These are phyloP conservation scores for Penicillium angulare DNA, from an alignment of 495 filamentous ascomycete species.

Conservation along the genomic window DNA sequence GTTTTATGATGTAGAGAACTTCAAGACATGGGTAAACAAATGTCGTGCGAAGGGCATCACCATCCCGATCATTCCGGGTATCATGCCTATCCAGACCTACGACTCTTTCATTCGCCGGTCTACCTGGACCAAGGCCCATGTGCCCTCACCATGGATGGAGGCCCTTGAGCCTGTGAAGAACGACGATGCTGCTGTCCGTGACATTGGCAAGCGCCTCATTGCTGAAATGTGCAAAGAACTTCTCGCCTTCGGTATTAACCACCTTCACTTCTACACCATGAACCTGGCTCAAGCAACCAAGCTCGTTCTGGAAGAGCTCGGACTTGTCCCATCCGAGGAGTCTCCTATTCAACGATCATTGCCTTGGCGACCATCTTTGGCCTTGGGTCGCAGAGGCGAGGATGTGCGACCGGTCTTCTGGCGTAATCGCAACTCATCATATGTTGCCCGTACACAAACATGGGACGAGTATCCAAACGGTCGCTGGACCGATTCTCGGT, in stretches of 20 bases:
- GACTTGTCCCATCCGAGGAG: slow-evolving; percentile 69
- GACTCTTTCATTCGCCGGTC: slow-evolving; percentile 85
- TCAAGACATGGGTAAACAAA: slow-evolving; percentile 84
- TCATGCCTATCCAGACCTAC: slow-evolving; percentile 98
- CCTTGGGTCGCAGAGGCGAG: slow-evolving; percentile 80
- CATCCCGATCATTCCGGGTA: slow-evolving; percentile 91
- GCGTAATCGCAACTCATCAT: slow-evolving; percentile 94
- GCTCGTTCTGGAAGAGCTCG: slow-evolving; percentile 88
- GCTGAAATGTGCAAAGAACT: slow-evolving; percentile 88
- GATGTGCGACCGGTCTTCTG: slow-evolving; percentile 99
- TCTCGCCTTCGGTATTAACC: slow-evolving; percentile 74
- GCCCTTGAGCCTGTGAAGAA: slow-evolving; percentile 92
- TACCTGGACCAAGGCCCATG: slow-evolving; percentile 79
- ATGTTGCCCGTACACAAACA: slow-evolving; percentile 91
- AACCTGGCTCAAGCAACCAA: slow-evolving; percentile 93
- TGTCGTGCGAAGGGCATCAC: slow-evolving; percentile 80
- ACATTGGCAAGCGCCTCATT: slow-evolving; percentile 86
- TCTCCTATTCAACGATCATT: slow-evolving; percentile 79
- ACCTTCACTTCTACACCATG: slow-evolving; percentile 99
- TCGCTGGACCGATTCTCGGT: slow-evolving; percentile 96
- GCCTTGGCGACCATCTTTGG: slow-evolving; percentile 94
- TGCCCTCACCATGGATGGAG: slow-evolving; percentile 78
- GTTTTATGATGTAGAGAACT: slow-evolving; percentile 98
- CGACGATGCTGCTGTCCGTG: slow-evolving; percentile 88
- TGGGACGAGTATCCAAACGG: slow-evolving; percentile 99